A percentile compares a stretch with the other conserved stretches of the same genome.
Evolutionary conservation across 2,329 filamentous ascomycete species (phyloP).

Genomic region (Microsporum canis): DNA sequence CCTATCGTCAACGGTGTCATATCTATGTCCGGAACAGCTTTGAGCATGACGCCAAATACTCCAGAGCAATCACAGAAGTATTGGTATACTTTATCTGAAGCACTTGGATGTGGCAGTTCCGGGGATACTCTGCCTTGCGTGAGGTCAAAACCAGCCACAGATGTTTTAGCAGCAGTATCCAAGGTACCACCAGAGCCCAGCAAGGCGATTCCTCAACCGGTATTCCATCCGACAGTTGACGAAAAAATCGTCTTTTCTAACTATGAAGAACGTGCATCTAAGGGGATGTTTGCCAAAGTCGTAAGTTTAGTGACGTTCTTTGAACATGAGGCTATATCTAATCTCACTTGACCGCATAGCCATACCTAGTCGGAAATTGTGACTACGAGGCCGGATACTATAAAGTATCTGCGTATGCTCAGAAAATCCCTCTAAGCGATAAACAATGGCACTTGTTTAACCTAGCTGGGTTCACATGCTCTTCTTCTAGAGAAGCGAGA

Average conservation of each 20-base stretch:
- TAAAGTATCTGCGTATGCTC: constrained; percentile 14
- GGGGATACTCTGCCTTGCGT: constrained; percentile 11
- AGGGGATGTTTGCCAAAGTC: constrained; percentile 29
- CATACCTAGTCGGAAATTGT: constrained; percentile 6
- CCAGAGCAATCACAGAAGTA: constrained; percentile 9
- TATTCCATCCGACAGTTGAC: constrained; percentile 34
- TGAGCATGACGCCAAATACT: constrained; percentile 26
- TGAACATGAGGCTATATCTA: not conserved
- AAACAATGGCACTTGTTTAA: constrained; percentile 14
- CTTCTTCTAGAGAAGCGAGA: constrained; percentile 13
- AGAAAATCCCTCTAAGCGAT: constrained; percentile 12
- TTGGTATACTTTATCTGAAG: constrained; percentile 8
- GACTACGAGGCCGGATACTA: constrained; percentile 20
- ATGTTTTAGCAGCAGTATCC: constrained; percentile 7
- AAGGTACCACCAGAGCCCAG: constrained; percentile 8
- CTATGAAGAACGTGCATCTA: constrained; percentile 19
- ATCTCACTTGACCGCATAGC: constrained; percentile 14
- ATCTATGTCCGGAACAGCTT: constrained; percentile 14
- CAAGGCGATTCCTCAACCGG: constrained; percentile 13
- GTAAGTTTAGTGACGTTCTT: constrained; percentile 10
- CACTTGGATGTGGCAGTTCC: constrained; percentile 11
- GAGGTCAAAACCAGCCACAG: constrained; percentile 6
- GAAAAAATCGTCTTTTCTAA: constrained; percentile 30
- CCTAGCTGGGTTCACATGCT: constrained; percentile 19
- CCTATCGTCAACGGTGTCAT: constrained; percentile 15